Conservation (phyloP, 2,329 filamentous ascomycete genomes). For the Talaromyces sp. region DNA sequence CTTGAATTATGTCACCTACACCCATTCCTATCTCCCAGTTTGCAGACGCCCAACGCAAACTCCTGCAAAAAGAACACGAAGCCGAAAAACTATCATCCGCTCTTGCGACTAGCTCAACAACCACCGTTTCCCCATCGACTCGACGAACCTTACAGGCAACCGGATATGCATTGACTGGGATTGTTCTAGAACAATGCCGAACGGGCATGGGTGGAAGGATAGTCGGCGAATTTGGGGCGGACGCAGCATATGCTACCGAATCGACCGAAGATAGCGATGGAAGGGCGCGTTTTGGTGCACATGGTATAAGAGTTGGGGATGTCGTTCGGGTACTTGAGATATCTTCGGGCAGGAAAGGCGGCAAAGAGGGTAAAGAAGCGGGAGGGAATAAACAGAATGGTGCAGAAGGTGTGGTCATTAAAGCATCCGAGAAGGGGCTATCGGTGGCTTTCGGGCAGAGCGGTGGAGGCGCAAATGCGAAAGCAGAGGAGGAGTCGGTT, state of each 20-base stretch:
- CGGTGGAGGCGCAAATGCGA: conserved; percentile 31
- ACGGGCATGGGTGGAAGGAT: conserved; percentile 91
- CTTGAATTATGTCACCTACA: conserved; percentile 10
- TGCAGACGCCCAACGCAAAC: conserved; percentile 41
- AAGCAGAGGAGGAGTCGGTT: conserved; percentile 42
- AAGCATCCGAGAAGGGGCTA: conserved; percentile 40
- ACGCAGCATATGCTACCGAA: conserved; percentile 61
- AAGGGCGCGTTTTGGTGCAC: conserved; percentile 41
- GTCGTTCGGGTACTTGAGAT: conserved; percentile 45
- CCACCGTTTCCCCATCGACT: conserved; percentile 41
- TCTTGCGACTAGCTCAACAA: conserved; percentile 39
- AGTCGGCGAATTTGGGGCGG: conserved; percentile 72
- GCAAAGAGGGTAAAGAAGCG: conserved; percentile 31
- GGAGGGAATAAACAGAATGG: conserved; percentile 32
- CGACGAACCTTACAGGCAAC: conserved; percentile 43
- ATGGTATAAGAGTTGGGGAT: conserved; percentile 49
- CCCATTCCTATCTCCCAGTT: conserved; percentile 39
- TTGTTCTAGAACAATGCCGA: conserved; percentile 69
- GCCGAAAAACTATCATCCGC: conserved; percentile 44
- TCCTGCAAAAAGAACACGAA: conserved; percentile 44
- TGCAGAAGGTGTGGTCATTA: conserved; percentile 47
- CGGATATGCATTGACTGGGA: conserved; percentile 42
- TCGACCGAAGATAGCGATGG: conserved; percentile 34
- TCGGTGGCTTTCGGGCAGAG: conserved; percentile 46
- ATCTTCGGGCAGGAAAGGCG: conserved; percentile 25